These are phyloP conservation scores for Casuarina equisetifolia DNA, from an alignment of 306 rosid genomes.

Conservation along the genomic window DNA sequence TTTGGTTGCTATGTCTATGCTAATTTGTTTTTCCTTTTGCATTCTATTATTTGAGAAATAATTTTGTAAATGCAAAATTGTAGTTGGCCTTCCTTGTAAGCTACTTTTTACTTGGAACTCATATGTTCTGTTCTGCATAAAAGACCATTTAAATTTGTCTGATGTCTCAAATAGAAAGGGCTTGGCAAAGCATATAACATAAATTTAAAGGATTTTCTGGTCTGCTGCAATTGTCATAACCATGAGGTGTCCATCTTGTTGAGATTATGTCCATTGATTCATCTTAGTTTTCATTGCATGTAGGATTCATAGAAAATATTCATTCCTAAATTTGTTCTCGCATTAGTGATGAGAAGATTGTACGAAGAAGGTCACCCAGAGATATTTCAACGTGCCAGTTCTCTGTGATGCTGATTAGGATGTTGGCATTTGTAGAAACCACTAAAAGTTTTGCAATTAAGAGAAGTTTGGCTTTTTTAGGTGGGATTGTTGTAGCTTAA, in stretches of 20 bases:
- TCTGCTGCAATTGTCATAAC: background rate
- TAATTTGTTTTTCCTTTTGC: slow-evolving; percentile 18
- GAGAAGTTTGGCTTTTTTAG: no score
- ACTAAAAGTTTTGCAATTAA: no score
- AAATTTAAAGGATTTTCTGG: background rate
- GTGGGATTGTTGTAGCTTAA: no score
- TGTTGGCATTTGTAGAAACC: no score
- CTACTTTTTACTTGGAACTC: background rate
- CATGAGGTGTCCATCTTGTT: background rate
- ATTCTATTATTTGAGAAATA: background rate
- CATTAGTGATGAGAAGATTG: no score
- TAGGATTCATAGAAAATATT: no score
- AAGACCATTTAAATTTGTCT: background rate
- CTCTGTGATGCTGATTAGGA: no score
- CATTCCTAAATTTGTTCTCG: no score
- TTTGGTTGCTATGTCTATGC: slow-evolving; percentile 18
- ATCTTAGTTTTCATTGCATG: no score
- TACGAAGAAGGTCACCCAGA: no score
- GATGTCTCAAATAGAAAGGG: background rate
- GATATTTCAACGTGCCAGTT: no score
- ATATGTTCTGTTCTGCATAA: background rate
- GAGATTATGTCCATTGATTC: no score
- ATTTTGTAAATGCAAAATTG: background rate
- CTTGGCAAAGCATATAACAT: background rate
- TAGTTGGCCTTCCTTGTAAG: slow-evolving; percentile 6